A percentile compares a stretch with the other conserved stretches of the same genome.
Conservation (phyloP, 2,329 filamentous ascomycete species). For the Lecanicillium sp. region DNA sequence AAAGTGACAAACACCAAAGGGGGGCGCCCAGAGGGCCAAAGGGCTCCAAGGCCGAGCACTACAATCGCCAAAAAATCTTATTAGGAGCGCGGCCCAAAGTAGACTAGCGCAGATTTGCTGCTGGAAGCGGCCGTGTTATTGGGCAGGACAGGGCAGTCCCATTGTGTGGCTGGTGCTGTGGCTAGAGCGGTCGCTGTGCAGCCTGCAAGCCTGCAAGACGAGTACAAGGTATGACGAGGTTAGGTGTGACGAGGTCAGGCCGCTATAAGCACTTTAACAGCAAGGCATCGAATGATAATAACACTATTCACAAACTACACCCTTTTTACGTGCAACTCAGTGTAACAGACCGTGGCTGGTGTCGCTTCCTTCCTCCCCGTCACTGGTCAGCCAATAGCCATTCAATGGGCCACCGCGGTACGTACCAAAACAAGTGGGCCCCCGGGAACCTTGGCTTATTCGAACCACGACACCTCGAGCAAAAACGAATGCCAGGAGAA, state of each 20-base stretch:
- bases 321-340: too few relatives aligned
- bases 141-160: neutral
- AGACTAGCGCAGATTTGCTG: slow-evolving; percentile 2
- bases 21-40: too few relatives aligned
- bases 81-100: neutral
- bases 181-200: neutral
- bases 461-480: slow-evolving; percentile 34
- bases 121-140: slow-evolving; percentile 9
- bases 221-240: too few relatives aligned
- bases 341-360: neutral
- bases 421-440: slow-evolving; percentile 11
- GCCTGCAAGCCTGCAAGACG: neutral
- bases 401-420: neutral
- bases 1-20: slow-evolving; percentile 4
- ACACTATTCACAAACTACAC: too few relatives aligned
- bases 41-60: neutral
- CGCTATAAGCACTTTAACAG: too few relatives aligned
- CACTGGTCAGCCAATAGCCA: too few relatives aligned
- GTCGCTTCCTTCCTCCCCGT: too few relatives aligned
- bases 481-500: slow-evolving; percentile 32
- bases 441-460: slow-evolving; percentile 28
- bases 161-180: neutral
- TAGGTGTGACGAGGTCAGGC: too few relatives aligned
- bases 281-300: too few relatives aligned
- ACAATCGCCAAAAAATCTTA: neutral